Base-by-base conservation (phyloP, 2,329 filamentous ascomycete genomes). In the Cercospora janseana region DNA sequence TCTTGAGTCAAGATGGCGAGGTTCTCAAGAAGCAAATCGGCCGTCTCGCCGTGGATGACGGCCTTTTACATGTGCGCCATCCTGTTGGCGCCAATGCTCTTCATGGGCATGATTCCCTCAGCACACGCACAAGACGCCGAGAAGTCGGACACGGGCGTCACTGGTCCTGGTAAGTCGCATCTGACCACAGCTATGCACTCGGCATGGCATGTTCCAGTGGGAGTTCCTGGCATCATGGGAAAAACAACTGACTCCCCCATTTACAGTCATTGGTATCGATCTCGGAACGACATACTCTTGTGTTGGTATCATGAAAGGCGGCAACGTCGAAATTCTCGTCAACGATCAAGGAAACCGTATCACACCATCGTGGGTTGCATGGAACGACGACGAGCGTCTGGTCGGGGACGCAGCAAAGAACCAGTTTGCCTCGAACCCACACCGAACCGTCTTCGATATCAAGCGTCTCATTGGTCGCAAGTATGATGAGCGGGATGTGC, bases 331-430 rank as follows among this genome's bases (percentile, higher is more conserved):
- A 69, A 95, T 95, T 76, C 80, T 95, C 64, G 88, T 88, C 75
- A 95, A 95, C 79, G 89, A 95, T 75, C 90, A 95, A 79, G 89
- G 89, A 79, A 90, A 95, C 83, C 87, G 89, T 78, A 95, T 95
- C 64, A 95, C 90, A 65, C 90, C 90, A 49, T 70, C 69, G n/a
- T 71, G 66, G 60, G 69, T 71, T 34, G 69, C 69, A 49, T 70
- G 95, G 74, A 97, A 90, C 73, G 91, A 97, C 66, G 90, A 96
- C 59, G 93, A 97, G 76, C 86, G 93, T 70, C 80, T 98, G 62
- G 90, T 98, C 63, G 93, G 93, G 80, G 93, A 98, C 74, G 89
- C 93, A 38, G 90, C 90, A 67, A 95, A 95, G 85, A 94, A 95
- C 78, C 90, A 95, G 79, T 90, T 68, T 66, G 72, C 75, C 50